These are phyloP conservation scores for Calonectria honghensis DNA, from an alignment of 2,329 filamentous ascomycete species.

Conservation along the genomic window DNA sequence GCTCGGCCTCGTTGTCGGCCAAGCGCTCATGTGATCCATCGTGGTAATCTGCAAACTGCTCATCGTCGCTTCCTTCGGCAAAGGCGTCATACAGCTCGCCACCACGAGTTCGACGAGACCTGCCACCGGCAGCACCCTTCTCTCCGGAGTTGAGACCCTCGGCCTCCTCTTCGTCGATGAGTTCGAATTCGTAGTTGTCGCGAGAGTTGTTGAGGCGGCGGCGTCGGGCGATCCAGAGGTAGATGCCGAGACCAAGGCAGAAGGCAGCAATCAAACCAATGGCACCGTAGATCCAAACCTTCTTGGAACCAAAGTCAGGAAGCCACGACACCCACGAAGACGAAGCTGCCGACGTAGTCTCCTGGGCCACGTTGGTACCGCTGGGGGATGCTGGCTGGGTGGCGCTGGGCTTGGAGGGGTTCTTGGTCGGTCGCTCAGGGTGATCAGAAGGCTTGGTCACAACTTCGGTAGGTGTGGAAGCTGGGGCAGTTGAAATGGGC, in stretches of 20 bases:
- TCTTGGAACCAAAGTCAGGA: constrained; percentile 91
- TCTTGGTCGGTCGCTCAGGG: constrained; percentile 77
- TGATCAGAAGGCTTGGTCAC: constrained; percentile 75
- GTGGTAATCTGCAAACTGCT: constrained; percentile 67
- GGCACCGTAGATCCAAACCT: constrained; percentile 95
- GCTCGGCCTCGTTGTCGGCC: constrained; percentile 62
- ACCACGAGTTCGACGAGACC: constrained; percentile 76
- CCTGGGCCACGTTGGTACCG: constrained; percentile 56
- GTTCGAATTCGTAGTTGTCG: constrained; percentile 95
- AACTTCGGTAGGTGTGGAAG: constrained; percentile 64
- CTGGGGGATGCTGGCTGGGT: constrained; percentile 56
- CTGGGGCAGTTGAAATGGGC: constrained; percentile 67
- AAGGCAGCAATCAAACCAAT: constrained; percentile 90
- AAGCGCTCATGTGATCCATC: constrained; percentile 60
- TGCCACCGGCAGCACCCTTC: constrained; percentile 66
- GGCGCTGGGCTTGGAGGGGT: constrained; percentile 60
- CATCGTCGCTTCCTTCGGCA: constrained; percentile 88
- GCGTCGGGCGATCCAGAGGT: constrained; percentile 86
- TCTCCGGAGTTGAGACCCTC: constrained; percentile 71
- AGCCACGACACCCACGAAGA: constrained; percentile 89
- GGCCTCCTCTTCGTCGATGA: constrained; percentile 88
- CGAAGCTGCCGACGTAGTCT: constrained; percentile 71
- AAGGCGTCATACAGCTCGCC: constrained; percentile 98
- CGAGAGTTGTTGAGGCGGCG: constrained; percentile 84
- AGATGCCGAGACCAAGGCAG: constrained; percentile 86